Conservation (phyloP, 306 rosid genomes). For the Cucurbita ficifolia region DNA sequence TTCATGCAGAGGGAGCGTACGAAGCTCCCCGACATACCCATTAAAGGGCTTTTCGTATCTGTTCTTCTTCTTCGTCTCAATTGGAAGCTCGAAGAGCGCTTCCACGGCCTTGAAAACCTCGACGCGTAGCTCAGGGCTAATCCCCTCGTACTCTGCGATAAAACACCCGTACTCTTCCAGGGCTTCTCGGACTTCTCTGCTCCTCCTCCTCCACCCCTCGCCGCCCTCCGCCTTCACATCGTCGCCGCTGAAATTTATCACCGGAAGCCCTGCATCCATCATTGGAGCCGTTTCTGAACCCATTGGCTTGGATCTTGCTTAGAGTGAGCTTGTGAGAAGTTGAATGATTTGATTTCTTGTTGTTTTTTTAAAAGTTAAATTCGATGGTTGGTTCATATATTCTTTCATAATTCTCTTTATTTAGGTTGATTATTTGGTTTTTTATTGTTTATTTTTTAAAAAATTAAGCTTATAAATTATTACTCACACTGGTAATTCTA, state of each 20-base stretch:
- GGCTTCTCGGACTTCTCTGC: constrained; percentile 21
- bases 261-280: constrained; percentile 7
- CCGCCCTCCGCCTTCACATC: constrained; percentile 15
- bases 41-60: constrained; percentile 30
- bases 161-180: constrained; percentile 35
- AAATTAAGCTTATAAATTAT: too few species aligned
- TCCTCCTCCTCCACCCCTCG: constrained; percentile 9
- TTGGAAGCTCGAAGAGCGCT: constrained; percentile 25
- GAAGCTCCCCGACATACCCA: constrained; percentile 34
- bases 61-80: constrained; percentile 25
- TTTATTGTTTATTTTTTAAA: too few species aligned
- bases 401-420: too few species aligned
- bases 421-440: too few species aligned
- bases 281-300: neutral
- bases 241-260: constrained; percentile 17
- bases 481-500: too few species aligned
- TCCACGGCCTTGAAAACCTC: constrained; percentile 10
- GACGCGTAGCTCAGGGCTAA: constrained; percentile 2
- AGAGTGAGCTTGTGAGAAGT: too few species aligned
- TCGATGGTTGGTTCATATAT: too few species aligned
- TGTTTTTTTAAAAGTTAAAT: too few species aligned
- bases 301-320: constrained; percentile 8
- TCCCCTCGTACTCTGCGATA: constrained; percentile 9
- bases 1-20: constrained; percentile 31
- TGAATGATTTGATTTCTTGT: too few species aligned